Conservation (phyloP, 495 filamentous ascomycete species). For the Penicillium daleae region DNA sequence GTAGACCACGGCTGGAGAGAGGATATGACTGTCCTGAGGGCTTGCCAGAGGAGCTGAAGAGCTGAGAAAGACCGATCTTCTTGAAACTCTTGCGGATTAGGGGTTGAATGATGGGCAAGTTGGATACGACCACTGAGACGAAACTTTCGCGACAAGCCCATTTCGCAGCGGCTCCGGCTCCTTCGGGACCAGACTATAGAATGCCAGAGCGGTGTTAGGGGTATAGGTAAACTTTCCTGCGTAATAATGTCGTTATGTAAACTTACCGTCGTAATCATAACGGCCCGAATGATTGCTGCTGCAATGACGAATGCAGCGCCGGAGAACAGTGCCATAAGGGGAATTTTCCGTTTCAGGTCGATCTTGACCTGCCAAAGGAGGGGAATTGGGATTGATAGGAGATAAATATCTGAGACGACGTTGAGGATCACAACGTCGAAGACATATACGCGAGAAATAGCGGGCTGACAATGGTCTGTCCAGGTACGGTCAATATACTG, state of each 20-base stretch:
- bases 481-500: constrained; percentile 17
- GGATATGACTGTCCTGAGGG: constrained; percentile 25
- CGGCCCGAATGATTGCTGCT: constrained; percentile 58
- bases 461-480: constrained; percentile 41
- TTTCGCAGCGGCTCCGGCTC: constrained; percentile 48
- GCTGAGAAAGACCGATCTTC: constrained; percentile 34
- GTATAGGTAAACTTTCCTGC: not conserved
- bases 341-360: constrained; percentile 44
- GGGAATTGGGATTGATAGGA: constrained; percentile 55
- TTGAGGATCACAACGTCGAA: constrained; percentile 49
- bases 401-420: constrained; percentile 54
- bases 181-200: constrained; percentile 32
- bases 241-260: not conserved
- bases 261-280: constrained; percentile 52
- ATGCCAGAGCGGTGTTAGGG: not conserved
- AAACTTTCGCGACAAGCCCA: constrained; percentile 65
- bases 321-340: constrained; percentile 56
- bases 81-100: constrained; percentile 42
- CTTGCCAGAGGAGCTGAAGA: constrained; percentile 34
- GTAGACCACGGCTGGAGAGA: constrained; percentile 23
- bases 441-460: constrained; percentile 39
- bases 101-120: constrained; percentile 60
- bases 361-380: constrained; percentile 57
- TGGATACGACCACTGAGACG: constrained; percentile 57
- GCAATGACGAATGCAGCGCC: constrained; percentile 60